Evolutionary conservation across 805 yeast genomes (phyloP).

Genomic region (Hanseniaspora guilliermondii): DNA sequence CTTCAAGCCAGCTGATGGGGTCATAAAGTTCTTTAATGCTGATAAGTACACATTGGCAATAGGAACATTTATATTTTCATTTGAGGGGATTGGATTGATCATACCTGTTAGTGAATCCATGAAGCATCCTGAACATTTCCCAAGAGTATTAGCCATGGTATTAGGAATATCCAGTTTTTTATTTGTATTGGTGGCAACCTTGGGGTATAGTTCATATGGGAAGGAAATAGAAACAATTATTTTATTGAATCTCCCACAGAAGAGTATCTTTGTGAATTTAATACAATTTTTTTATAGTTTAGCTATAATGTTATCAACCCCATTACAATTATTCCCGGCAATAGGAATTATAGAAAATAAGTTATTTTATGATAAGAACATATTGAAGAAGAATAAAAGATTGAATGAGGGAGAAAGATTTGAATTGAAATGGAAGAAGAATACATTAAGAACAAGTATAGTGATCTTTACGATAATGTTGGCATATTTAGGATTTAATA

Average conservation of each 20-base stretch:
- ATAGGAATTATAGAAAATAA: conserved; percentile 58
- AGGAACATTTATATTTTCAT: conserved; percentile 80
- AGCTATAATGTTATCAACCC: conserved; percentile 67
- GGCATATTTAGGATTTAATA: conserved; percentile 56
- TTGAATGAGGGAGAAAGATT: conserved; percentile 45
- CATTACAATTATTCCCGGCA: conserved; percentile 72
- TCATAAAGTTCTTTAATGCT: conserved; percentile 40
- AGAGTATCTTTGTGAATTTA: conserved; percentile 44
- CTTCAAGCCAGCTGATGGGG: conserved; percentile 40
- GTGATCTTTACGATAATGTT: conserved; percentile 44
- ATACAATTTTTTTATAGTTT: conserved; percentile 62
- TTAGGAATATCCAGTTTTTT: conserved; percentile 49
- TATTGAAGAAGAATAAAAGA: conserved; percentile 20
- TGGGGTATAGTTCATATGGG: conserved; percentile 66
- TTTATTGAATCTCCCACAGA: conserved; percentile 58
- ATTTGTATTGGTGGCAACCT: conserved; percentile 49
- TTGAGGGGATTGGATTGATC: conserved; percentile 73
- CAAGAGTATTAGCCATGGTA: conserved; percentile 49
- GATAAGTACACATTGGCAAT: conserved; percentile 57
- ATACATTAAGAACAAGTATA: conserved; percentile 40
- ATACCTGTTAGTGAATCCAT: conserved; percentile 75
- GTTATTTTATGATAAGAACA: conserved; percentile 34
- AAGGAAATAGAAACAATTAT: conserved; percentile 52
- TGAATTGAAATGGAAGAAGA: conserved; percentile 54
- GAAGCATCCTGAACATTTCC: conserved; percentile 63